Conservation (phyloP, 2,329 filamentous ascomycete genomes). For the Huntiella bhutanensis region DNA sequence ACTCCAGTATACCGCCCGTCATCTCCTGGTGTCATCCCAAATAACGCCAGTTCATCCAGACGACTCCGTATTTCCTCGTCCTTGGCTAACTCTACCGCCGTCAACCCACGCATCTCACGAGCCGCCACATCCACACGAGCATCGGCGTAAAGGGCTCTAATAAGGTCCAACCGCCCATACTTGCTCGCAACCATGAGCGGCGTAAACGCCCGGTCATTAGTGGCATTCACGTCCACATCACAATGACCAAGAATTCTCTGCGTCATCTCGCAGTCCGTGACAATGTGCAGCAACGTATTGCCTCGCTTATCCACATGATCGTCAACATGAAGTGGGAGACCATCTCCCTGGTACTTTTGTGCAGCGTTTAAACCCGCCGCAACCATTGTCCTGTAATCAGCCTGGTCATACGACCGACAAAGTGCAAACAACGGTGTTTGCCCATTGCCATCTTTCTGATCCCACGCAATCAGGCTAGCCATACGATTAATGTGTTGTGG, state of each 20-base stretch:
- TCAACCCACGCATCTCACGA: conserved; percentile 71
- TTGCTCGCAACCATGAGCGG: conserved; percentile 97
- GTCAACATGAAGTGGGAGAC: conserved; percentile 66
- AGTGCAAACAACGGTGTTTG: conserved; percentile 95
- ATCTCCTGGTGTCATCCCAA: conserved; percentile 50
- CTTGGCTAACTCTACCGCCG: conserved; percentile 89
- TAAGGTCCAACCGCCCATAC: conserved; percentile 86
- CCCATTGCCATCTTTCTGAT: conserved; percentile 81
- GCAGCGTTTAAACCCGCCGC: conserved; percentile 60
- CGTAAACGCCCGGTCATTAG: conserved; percentile 88
- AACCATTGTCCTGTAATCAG: conserved; percentile 74
- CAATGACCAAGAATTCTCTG: conserved; percentile 59
- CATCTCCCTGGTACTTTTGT: conserved; percentile 55
- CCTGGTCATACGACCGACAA: conserved; percentile 87
- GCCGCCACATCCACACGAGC: conserved; percentile 69
- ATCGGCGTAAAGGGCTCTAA: conserved; percentile 72
- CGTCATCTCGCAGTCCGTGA: conserved; percentile 67
- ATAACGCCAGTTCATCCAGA: conserved; percentile 81
- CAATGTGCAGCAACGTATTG: conserved; percentile 88
- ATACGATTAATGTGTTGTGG: conserved; percentile 62
- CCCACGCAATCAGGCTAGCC: conserved; percentile 67
- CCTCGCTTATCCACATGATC: conserved; percentile 85
- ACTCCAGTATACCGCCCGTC: conserved; percentile 81
- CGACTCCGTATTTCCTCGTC: conserved; percentile 94
- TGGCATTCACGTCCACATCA: conserved; percentile 90